A percentile compares a stretch with the other conserved stretches of the same genome.
These are phyloP conservation scores for Diaporthe aspalathi DNA, from an alignment of 2,329 filamentous ascomycete species.

Conservation along the genomic window DNA sequence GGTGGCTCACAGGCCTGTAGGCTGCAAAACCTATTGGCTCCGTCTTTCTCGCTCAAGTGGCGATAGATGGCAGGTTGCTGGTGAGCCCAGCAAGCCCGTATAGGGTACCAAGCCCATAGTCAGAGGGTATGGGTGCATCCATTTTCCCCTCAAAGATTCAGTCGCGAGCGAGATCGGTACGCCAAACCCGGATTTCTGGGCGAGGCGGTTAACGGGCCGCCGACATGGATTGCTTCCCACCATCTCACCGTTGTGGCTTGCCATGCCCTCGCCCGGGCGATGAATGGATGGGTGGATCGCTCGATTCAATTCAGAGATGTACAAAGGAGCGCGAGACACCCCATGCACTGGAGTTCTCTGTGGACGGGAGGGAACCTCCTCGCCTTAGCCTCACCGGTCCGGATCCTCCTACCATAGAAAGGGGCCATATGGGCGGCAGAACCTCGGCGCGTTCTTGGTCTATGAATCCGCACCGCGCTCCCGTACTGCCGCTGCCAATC, in stretches of 20 bases:
- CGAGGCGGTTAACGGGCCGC: conserved; percentile 19
- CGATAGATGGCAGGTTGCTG: too few species aligned
- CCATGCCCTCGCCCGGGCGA: conserved; percentile 7
- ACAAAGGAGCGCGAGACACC: neutral
- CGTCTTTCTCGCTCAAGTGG: too few species aligned
- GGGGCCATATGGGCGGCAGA: conserved; percentile 1
- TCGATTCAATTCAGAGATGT: neutral
- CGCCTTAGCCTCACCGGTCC: neutral
- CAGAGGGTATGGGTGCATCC: too few species aligned
- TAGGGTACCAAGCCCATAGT: too few species aligned
- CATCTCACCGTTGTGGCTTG: conserved; percentile 2
- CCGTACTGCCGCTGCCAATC: neutral
- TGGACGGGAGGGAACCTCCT: neutral
- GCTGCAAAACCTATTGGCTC: too few species aligned
- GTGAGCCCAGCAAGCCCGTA: too few species aligned
- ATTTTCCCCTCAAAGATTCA: too few species aligned
- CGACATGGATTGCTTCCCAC: conserved; percentile 10
- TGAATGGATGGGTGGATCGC: neutral
- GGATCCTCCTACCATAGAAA: conserved; percentile 1
- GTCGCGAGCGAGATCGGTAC: too few species aligned
- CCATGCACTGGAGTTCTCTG: neutral
- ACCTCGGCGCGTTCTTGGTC: neutral
- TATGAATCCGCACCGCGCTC: conserved; percentile 2
- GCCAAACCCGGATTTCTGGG: neutral
- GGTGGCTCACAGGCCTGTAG: too few species aligned